Evolutionary conservation across 2,329 filamentous ascomycete genomes (phyloP).

Genomic region (Onygena corvina): DNA sequence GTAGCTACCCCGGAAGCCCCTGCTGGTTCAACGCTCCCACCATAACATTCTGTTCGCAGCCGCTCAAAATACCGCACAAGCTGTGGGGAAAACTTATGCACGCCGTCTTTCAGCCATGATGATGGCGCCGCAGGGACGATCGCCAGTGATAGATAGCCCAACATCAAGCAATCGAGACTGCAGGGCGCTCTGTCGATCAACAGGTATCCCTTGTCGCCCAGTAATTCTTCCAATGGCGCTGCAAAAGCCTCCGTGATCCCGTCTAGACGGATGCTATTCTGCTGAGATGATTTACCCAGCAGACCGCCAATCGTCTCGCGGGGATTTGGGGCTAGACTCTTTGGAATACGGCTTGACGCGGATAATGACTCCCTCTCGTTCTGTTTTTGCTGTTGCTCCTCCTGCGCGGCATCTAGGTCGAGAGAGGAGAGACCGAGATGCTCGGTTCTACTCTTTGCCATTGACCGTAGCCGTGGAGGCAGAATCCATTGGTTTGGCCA

Average conservation of each 20-base stretch:
- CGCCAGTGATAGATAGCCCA: slow-evolving; percentile 70
- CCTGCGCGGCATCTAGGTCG: slow-evolving; percentile 45
- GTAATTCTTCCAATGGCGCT: slow-evolving; percentile 54
- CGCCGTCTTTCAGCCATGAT: slow-evolving; percentile 48
- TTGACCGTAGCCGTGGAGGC: slow-evolving; percentile 58
- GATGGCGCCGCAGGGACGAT: slow-evolving; percentile 50
- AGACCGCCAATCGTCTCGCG: slow-evolving; percentile 50
- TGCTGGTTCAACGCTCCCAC: slow-evolving; percentile 13
- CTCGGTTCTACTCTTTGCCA: slow-evolving; percentile 57
- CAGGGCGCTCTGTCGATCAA: slow-evolving; percentile 43
- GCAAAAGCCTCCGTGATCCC: slow-evolving; percentile 60
- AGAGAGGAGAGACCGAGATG: slow-evolving; percentile 57
- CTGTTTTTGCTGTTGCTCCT: slow-evolving; percentile 17
- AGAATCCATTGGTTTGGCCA: slow-evolving; percentile 84
- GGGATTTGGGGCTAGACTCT: slow-evolving; percentile 43
- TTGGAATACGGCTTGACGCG: slow-evolving; percentile 29
- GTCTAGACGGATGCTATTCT: slow-evolving; percentile 63
- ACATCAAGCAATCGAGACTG: slow-evolving; percentile 64
- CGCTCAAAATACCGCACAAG: slow-evolving; percentile 37
- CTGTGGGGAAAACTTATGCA: slow-evolving; percentile 39
- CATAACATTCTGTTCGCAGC: slow-evolving; percentile 30
- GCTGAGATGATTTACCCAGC: slow-evolving; percentile 56
- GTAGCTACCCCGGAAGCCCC: slow-evolving; percentile 4
- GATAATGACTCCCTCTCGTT: slow-evolving; percentile 30
- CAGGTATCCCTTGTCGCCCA: slow-evolving; percentile 39